These are phyloP conservation scores for Hypoxylon intermedium DNA, from an alignment of 495 filamentous ascomycete genomes.

Conservation along the genomic window DNA sequence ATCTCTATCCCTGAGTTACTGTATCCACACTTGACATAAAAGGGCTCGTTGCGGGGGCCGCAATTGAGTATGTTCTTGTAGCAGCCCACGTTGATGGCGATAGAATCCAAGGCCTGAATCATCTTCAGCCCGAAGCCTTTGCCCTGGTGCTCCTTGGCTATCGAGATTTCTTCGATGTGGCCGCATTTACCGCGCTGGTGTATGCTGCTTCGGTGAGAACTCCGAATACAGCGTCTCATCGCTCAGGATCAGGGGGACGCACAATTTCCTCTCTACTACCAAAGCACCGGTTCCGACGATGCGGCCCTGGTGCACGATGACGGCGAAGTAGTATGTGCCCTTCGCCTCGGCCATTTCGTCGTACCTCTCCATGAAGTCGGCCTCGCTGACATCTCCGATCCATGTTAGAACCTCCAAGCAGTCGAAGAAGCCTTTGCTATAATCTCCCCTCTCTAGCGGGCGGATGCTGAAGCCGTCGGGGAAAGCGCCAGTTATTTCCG, in stretches of 20 bases:
- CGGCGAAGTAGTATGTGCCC: constrained; percentile 79
- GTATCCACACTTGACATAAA: constrained; percentile 88
- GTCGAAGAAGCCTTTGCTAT: constrained; percentile 73
- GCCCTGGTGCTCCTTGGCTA: constrained; percentile 82
- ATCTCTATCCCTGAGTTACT: constrained; percentile 92
- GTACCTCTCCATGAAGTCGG: constrained; percentile 73
- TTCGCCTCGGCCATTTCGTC: constrained; percentile 74
- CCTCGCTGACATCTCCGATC: constrained; percentile 76
- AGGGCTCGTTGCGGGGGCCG: constrained; percentile 72
- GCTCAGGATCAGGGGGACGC: constrained; percentile 27
- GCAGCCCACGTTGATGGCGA: constrained; percentile 76
- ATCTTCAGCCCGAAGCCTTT: constrained; percentile 84
- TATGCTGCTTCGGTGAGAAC: constrained; percentile 52
- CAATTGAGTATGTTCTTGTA: constrained; percentile 70
- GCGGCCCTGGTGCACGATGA: constrained; percentile 67
- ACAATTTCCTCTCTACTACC: constrained; percentile 79
- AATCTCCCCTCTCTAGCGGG: constrained; percentile 74
- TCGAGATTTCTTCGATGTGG: constrained; percentile 91
- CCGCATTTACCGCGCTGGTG: constrained; percentile 71
- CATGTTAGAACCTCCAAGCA: constrained; percentile 81
- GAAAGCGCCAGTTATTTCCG: constrained; percentile 64
- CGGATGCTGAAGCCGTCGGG: constrained; percentile 78
- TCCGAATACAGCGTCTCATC: not conserved
- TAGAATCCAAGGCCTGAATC: constrained; percentile 81
- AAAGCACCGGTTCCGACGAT: constrained; percentile 82